Evolutionary conservation across 768 basidiomycete genomes (phyloP).

Genomic region (Lactarius akahatsu): DNA sequence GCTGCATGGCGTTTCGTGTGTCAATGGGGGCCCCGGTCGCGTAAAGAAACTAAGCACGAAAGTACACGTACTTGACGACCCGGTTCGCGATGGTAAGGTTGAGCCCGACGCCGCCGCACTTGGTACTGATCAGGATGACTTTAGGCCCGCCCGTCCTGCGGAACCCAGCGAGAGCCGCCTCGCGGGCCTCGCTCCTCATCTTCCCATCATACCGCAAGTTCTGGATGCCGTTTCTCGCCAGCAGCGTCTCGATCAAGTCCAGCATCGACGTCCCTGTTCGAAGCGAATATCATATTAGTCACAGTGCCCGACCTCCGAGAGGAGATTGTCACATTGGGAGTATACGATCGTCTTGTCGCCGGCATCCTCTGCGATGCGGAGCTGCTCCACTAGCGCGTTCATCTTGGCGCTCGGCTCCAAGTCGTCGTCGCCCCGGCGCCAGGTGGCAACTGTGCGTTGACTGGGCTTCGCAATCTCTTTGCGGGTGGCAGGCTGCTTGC

Average conservation of each 20-base stretch:
- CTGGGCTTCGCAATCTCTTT: conserved; percentile 17
- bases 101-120: conserved; percentile 65
- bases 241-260: conserved; percentile 59
- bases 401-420: conserved; percentile 71
- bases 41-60: background rate
- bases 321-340: conserved; percentile 57
- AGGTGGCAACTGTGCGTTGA: conserved; percentile 45
- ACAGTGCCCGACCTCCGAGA: background rate
- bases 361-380: conserved; percentile 57
- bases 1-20: conserved; percentile 35
- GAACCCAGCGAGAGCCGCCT: conserved; percentile 51
- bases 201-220: conserved; percentile 66
- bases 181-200: conserved; percentile 57
- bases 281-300: background rate
- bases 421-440: conserved; percentile 60
- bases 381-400: conserved; percentile 51
- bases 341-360: conserved; percentile 73
- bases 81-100: conserved; percentile 70
- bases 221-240: conserved; percentile 57
- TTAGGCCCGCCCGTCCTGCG: conserved; percentile 56
- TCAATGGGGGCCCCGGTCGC: background rate
- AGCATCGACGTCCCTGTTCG: conserved; percentile 69
- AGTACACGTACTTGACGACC: conserved; percentile 55
- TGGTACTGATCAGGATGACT: conserved; percentile 66
- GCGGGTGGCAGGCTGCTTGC: conserved; percentile 35